Percentiles rank a stretch among this genome's conserved stretches.
Conservation (phyloP, 2,329 filamentous ascomycete species). For the Fusarium pseudocircinatum region DNA sequence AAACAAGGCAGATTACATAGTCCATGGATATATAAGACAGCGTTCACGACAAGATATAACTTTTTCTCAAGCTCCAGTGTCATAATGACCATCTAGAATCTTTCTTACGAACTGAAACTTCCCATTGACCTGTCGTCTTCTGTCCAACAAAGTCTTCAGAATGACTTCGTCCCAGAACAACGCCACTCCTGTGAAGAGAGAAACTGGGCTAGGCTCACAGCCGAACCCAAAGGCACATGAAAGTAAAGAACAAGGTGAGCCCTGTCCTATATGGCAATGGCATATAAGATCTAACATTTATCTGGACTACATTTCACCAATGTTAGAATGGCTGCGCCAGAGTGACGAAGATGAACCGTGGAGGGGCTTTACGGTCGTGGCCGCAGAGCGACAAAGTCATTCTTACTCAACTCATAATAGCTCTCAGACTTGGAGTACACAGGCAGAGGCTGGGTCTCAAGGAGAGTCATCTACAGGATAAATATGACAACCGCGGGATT, state of each 20-base stretch:
- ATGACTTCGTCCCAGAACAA: not conserved
- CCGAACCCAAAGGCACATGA: accelerated
- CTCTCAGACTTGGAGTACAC: not conserved
- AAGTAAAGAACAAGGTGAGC: not conserved
- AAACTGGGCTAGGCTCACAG: accelerated
- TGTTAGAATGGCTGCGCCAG: not conserved
- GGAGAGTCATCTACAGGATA: accelerated
- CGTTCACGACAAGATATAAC: no score
- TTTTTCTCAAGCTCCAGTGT: no score
- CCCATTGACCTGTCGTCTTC: no score
- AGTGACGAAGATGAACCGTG: not conserved
- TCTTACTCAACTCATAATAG: accelerated
- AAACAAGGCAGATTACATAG: no score
- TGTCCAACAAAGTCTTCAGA: accelerated
- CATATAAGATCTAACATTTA: accelerated
- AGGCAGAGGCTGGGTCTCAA: not conserved
- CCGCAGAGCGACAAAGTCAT: accelerated
- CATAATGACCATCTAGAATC: no score
- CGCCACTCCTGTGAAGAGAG: accelerated
- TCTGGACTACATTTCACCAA: not conserved
- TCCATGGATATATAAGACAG: no score
- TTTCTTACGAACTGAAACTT: no score
- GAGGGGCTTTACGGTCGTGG: not conserved
- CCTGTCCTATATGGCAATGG: accelerated
- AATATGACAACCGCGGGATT: accelerated